Evolutionary conservation across 2,329 filamentous ascomycete genomes (phyloP).

Genomic region (Apiospora malaysiana): DNA sequence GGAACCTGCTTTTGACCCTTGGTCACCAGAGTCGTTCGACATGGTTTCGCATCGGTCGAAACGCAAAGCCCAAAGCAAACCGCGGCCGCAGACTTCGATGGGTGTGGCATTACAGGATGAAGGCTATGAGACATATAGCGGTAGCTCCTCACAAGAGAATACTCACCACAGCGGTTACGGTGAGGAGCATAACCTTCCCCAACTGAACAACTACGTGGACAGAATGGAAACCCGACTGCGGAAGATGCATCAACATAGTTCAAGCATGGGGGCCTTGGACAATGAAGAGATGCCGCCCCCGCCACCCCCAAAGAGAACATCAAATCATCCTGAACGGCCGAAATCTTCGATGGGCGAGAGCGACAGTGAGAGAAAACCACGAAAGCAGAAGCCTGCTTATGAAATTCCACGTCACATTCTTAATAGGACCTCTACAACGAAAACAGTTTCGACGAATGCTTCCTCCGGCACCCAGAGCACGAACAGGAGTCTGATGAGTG

Average conservation of each 20-base stretch:
- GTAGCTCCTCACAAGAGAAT: constrained; percentile 57
- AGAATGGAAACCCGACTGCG: constrained; percentile 87
- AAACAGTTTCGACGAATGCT: constrained; percentile 81
- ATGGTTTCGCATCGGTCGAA: constrained; percentile 50
- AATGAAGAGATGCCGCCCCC: constrained; percentile 31
- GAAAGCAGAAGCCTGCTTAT: constrained; percentile 76
- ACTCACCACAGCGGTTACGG: constrained; percentile 47
- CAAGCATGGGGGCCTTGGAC: constrained; percentile 45
- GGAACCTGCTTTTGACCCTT: constrained; percentile 70
- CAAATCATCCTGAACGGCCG: constrained; percentile 53
- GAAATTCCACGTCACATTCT: constrained; percentile 75
- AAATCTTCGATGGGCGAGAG: constrained; percentile 63
- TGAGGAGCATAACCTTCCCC: constrained; percentile 65
- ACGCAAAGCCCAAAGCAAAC: constrained; percentile 37
- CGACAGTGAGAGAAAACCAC: constrained; percentile 54
- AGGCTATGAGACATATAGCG: constrained; percentile 64
- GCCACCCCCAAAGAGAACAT: constrained; percentile 54
- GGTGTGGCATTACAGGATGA: constrained; percentile 69
- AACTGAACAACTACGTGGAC: constrained; percentile 85
- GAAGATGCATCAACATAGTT: constrained; percentile 69
- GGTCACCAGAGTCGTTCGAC: constrained; percentile 89
- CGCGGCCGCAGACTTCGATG: constrained; percentile 73
- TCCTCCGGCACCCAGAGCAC: constrained; percentile 80
- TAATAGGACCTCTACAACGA: constrained; percentile 83
- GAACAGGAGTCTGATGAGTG: constrained; percentile 90